These are phyloP conservation scores for Populus deltoides DNA, from an alignment of 345 rosid genomes.

Conservation along the genomic window DNA sequence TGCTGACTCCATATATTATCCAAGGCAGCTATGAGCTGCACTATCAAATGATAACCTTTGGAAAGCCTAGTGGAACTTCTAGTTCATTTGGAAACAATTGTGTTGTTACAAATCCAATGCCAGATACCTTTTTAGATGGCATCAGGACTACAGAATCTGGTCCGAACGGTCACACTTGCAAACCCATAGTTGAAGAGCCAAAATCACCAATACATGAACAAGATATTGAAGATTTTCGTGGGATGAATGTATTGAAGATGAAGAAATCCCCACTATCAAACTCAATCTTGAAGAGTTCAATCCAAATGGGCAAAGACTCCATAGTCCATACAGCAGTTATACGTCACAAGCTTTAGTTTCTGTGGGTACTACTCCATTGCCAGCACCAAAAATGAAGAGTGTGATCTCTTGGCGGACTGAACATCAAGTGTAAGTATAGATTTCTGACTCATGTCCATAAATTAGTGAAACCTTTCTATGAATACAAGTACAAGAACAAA, in stretches of 20 bases:
- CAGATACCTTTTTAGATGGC: neutral
- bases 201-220: slow-evolving; percentile 9
- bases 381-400: slow-evolving; percentile 34
- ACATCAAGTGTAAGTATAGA: slow-evolving; percentile 18
- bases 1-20: neutral
- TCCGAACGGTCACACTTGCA: neutral
- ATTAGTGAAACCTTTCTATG: neutral
- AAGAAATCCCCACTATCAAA: slow-evolving; percentile 40
- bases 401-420: slow-evolving; percentile 22
- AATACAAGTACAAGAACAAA: too few species aligned
- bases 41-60: slow-evolving; percentile 76
- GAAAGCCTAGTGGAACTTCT: slow-evolving; percentile 22
- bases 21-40: slow-evolving; percentile 59
- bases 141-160: neutral
- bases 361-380: slow-evolving; percentile 35
- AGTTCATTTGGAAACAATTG: neutral
- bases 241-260: neutral
- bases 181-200: slow-evolving; percentile 15
- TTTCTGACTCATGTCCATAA: neutral
- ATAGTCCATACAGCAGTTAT: too few species aligned
- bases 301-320: slow-evolving; percentile 10
- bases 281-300: slow-evolving; percentile 28
- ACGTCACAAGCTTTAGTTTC: slow-evolving; percentile 38
- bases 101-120: neutral
- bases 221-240: slow-evolving; percentile 33